Base-by-base conservation (phyloP, 2,329 filamentous ascomycete genomes). In the Lojkania enalia region DNA sequence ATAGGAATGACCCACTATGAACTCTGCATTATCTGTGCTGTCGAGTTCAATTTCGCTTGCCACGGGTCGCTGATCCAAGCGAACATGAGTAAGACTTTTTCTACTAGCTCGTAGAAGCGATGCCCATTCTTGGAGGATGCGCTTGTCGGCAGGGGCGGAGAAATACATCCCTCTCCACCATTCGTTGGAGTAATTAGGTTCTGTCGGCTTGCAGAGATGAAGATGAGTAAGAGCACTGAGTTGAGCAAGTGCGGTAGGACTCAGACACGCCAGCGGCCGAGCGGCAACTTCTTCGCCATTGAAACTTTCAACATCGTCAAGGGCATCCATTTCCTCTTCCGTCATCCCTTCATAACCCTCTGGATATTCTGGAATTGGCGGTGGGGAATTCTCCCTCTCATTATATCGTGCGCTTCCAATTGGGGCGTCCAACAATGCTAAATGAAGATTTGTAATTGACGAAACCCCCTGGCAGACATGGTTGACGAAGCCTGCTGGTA, bases 401-500 rank as follows among this genome's bases (percentile, higher is more conserved):
- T 43, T 19, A 4, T 20, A 25, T 5, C 5, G 4, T 45, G 35
- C 14, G 5, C 5, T 18, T n/a, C 44, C 39, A 25, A 51, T 29
- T 9, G 51, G 51, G 7, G 2, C 18, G 29, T 48, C 49, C 4
- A 52, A 15, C 13, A 55, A 7, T 11, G 23, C 46, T 7, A 55
- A 19, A 30, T 52, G 25, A 2, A 55, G 42, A 9, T 44, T 32
- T 14, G 29, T 40, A 31, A 52, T 48, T 2, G 11, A 29, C 11
- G 35, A 2, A 3, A 44, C 20, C 16, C 36, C 44, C n/a, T 27
- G 18, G 15, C 20, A 45, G 3, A 42, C 20, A 20, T 36, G 43
- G 13, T 20, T 25, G 2, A 51, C 52, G 29, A 52, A 51, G 5
- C 43, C 43, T 13, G 12, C n/a, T n/a, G 45, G 42, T 11, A 54